phyloP scores from a whole-genome alignment of 495 filamentous ascomycete genomes.

The Annulohypoxylon maeteangense region DNA sequence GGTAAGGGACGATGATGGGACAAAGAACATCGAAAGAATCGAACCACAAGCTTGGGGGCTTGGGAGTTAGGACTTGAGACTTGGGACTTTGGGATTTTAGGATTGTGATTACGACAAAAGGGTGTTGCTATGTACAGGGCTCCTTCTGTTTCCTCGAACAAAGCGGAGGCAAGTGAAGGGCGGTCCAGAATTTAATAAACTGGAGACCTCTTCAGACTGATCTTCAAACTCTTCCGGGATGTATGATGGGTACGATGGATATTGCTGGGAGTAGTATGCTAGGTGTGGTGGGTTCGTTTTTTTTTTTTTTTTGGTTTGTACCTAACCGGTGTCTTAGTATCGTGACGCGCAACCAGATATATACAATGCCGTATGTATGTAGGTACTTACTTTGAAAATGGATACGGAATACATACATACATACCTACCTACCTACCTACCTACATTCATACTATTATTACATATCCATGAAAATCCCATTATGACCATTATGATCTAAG shows the following conservation, averaged over 20 bases:
- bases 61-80: not conserved
- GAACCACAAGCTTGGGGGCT: slow-evolving; percentile 24
- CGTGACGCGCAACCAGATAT: slow-evolving; percentile 37
- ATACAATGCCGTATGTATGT: slow-evolving; percentile 18
- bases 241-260: not conserved
- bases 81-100: slow-evolving; percentile 2
- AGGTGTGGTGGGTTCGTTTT: slow-evolving; percentile 5
- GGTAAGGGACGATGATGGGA: slow-evolving; percentile 17
- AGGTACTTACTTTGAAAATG: not conserved
- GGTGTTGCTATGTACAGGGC: slow-evolving; percentile 16
- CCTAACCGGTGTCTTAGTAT: slow-evolving; percentile 15
- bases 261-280: not conserved
- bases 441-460: too few species aligned
- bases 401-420: slow-evolving; percentile 17
- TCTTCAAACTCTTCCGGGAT: slow-evolving; percentile 33
- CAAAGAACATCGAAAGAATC: slow-evolving; percentile 19
- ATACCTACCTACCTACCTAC: not conserved
- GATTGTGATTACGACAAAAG: slow-evolving; percentile 25
- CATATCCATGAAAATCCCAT: not conserved
- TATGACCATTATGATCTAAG: not conserved
- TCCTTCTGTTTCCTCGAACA: slow-evolving; percentile 25
- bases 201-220: slow-evolving; percentile 38
- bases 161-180: slow-evolving; percentile 41
- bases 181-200: slow-evolving; percentile 47
- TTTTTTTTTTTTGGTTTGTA: slow-evolving; percentile 17